A percentile compares a stretch with the other conserved stretches of the same genome.
phyloP scores from a whole-genome alignment of 192 early-diverging fungal species.

The Coemansia sp. region DNA sequence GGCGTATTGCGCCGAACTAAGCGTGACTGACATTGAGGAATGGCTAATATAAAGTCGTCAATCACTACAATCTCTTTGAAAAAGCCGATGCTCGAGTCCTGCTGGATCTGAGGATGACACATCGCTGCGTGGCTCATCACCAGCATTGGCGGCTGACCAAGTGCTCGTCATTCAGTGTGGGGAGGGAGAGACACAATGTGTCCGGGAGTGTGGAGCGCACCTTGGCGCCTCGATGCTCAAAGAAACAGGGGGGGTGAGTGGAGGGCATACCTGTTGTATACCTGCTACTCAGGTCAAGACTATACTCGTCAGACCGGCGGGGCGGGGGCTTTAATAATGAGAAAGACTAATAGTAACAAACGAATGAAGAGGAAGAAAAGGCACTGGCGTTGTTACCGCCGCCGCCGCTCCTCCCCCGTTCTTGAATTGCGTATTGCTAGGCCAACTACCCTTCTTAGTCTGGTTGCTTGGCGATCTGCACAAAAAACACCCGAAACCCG shows the following conservation, averaged over 20 bases:
- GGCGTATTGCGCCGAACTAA: neutral
- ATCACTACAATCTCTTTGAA: neutral
- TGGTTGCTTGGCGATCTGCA: neutral
- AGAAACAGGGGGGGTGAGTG: neutral
- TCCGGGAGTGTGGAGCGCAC: neutral
- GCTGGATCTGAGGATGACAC: neutral
- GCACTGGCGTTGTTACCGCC: neutral
- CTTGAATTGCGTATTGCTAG: neutral
- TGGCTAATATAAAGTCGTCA: neutral
- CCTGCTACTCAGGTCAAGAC: neutral
- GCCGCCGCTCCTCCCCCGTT: neutral
- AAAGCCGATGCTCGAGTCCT: neutral
- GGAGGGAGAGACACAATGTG: neutral
- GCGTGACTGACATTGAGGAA: constrained; percentile 2
- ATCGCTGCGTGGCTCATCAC: neutral
- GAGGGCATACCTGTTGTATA: neutral
- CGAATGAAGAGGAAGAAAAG: neutral
- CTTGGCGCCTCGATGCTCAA: neutral
- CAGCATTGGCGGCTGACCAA: neutral
- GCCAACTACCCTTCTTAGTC: neutral
- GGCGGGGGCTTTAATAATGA: neutral
- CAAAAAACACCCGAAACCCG: neutral
- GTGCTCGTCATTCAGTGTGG: neutral
- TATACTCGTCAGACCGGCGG: too few relatives aligned
- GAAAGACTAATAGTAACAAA: neutral